These are phyloP conservation scores for Amaranthus cruentus DNA, from an alignment of 148 eudicot genomes.

Conservation along the genomic window DNA sequence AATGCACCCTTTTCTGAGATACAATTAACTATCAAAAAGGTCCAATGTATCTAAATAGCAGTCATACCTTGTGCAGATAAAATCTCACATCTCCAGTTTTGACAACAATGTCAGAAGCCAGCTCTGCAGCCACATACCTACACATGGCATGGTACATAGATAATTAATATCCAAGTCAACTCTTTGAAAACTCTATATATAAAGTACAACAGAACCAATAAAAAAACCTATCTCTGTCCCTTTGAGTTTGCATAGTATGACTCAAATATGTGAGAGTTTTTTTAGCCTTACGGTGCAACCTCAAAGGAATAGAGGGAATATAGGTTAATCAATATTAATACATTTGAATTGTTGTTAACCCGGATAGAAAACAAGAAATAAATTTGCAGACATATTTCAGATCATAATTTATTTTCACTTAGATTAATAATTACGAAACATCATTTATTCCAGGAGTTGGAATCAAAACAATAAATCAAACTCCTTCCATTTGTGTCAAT, in stretches of 20 bases:
- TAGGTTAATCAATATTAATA: not conserved
- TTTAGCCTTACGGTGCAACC: too few species aligned
- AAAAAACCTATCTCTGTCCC: too few species aligned
- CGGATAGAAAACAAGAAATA: not conserved
- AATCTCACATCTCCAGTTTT: slow-evolving; percentile 76
- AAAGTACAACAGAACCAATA: too few species aligned
- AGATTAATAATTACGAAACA: not conserved
- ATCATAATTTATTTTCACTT: not conserved
- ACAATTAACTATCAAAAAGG: not conserved
- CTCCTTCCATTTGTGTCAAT: not conserved
- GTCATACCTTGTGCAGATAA: slow-evolving; percentile 83
- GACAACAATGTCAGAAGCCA: slow-evolving; percentile 63
- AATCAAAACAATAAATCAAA: not conserved
- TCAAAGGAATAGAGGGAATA: too few species aligned
- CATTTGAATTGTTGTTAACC: not conserved
- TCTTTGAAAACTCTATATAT: not conserved
- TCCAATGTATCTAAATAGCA: not conserved
- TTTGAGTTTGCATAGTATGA: too few species aligned
- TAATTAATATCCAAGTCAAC: slow-evolving; percentile 5
- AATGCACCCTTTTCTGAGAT: not conserved
- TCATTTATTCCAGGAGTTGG: not conserved
- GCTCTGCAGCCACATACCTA: slow-evolving; percentile 87
- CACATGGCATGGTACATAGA: slow-evolving; percentile 14
- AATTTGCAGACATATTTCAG: not conserved
- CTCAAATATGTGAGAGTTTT: too few species aligned